phyloP scores from a whole-genome alignment of 2,329 filamentous ascomycete genomes.

The Aspergillus oerlinghausenensis region DNA sequence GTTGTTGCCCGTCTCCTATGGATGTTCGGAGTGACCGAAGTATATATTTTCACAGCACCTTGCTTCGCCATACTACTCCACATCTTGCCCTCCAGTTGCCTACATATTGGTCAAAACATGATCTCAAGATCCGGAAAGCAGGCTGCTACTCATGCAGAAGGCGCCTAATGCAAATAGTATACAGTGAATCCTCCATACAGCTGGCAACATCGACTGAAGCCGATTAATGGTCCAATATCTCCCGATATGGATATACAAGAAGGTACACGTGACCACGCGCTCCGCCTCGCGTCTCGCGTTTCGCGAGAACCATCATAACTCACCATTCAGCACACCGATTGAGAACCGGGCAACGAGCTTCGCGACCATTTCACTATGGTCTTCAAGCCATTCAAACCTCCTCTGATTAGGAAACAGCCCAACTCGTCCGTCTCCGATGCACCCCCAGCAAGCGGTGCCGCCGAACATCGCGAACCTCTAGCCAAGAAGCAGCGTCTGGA shows the following conservation, averaged over 20 bases:
- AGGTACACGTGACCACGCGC: neutral
- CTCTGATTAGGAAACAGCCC: slow-evolving; percentile 35
- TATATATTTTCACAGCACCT: too few species aligned
- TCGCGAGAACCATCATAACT: neutral
- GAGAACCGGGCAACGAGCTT: neutral
- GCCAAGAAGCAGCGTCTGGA: slow-evolving; percentile 36
- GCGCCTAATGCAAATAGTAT: too few species aligned
- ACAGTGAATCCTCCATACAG: neutral
- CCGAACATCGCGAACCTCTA: slow-evolving; percentile 15
- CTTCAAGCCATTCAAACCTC: slow-evolving; percentile 45
- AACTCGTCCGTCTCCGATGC: neutral
- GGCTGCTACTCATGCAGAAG: neutral
- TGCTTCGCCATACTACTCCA: too few species aligned
- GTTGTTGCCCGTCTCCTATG: too few species aligned
- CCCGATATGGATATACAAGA: neutral
- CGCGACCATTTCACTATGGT: slow-evolving; percentile 28
- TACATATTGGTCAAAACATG: neutral
- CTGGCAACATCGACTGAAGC: too few species aligned
- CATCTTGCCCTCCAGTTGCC: too few species aligned
- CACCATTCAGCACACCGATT: neutral
- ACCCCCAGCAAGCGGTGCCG: slow-evolving; percentile 1
- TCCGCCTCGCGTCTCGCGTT: neutral
- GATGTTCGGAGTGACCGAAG: too few species aligned
- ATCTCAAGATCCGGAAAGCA: neutral
- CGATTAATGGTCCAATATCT: neutral